Evolutionary conservation across 768 basidiomycete genomes (phyloP).

Genomic region (Mycena olivaceomarginata): DNA sequence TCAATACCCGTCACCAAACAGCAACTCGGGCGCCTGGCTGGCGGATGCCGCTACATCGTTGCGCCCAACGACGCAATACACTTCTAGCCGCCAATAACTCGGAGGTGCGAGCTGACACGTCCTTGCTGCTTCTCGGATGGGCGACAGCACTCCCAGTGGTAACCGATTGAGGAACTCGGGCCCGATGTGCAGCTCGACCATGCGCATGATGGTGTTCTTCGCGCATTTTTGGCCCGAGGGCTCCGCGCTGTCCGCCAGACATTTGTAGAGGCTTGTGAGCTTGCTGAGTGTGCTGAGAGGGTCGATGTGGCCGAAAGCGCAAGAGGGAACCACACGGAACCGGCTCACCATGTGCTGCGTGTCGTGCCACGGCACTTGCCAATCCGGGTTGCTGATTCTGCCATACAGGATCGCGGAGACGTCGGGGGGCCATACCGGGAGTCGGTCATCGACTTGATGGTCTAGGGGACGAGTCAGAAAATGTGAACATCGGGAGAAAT

Average conservation of each 20-base stretch:
- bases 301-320: slow-evolving; percentile 77
- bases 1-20: slow-evolving; percentile 73
- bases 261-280: slow-evolving; percentile 74
- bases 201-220: slow-evolving; percentile 75
- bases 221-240: slow-evolving; percentile 77
- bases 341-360: slow-evolving; percentile 66
- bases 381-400: slow-evolving; percentile 79
- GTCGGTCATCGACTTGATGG: slow-evolving; percentile 77
- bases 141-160: slow-evolving; percentile 83
- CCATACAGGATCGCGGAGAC: slow-evolving; percentile 80
- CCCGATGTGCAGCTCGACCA: slow-evolving; percentile 70
- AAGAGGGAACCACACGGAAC: slow-evolving; percentile 72
- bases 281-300: slow-evolving; percentile 73
- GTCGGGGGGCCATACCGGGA: slow-evolving; percentile 88
- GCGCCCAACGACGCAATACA: slow-evolving; percentile 83
- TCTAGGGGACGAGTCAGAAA: slow-evolving; percentile 34
- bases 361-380: slow-evolving; percentile 75
- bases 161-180: slow-evolving; percentile 71
- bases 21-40: slow-evolving; percentile 65
- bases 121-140: slow-evolving; percentile 88
- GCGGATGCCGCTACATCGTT: slow-evolving; percentile 84
- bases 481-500: slow-evolving; percentile 8
- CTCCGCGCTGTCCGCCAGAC: slow-evolving; percentile 73
- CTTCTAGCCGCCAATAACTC: slow-evolving; percentile 80
- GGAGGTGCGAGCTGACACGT: slow-evolving; percentile 89